Conservation (phyloP, 2,329 filamentous ascomycete species). For the Botryotinia calthae region DNA sequence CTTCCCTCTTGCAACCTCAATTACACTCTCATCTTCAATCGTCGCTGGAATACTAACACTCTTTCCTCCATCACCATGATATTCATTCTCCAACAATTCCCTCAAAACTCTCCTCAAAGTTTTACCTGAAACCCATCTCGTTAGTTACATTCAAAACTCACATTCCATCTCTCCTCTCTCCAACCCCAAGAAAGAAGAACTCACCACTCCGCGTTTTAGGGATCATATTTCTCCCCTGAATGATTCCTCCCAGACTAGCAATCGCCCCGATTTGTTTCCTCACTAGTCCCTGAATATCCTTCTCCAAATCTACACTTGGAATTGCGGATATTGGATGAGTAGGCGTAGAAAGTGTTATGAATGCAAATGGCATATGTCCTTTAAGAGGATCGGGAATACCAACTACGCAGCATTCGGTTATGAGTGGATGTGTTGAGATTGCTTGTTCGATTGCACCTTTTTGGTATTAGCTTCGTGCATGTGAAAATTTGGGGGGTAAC, state of each 20-base stretch:
- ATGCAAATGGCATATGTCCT: constrained; percentile 88
- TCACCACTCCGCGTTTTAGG: constrained; percentile 67
- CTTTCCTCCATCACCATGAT: constrained; percentile 67
- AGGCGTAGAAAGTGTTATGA: constrained; percentile 62
- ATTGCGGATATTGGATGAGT: constrained; percentile 52
- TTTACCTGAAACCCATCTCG: constrained; percentile 66
- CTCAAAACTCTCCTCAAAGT: constrained; percentile 78
- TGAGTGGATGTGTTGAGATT: constrained; percentile 72
- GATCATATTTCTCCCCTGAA: constrained; percentile 82
- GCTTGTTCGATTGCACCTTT: constrained; percentile 85
- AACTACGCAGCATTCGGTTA: constrained; percentile 84
- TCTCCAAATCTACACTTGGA: constrained; percentile 45
- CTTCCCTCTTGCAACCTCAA: constrained; percentile 69
- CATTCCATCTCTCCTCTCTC: neutral
- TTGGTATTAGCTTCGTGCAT: neutral
- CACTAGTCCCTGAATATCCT: constrained; percentile 71
- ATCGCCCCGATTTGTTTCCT: constrained; percentile 84
- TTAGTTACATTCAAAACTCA: constrained; percentile 45
- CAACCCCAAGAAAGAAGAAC: neutral
- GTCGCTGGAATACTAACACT: constrained; percentile 78
- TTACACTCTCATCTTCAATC: constrained; percentile 74
- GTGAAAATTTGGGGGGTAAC: neutral
- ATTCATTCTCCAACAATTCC: constrained; percentile 84
- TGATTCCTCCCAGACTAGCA: constrained; percentile 79
- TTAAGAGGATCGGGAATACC: constrained; percentile 83